These are phyloP conservation scores for Aureobasidium vineae DNA, from an alignment of 2,329 filamentous ascomycete genomes.

Conservation along the genomic window DNA sequence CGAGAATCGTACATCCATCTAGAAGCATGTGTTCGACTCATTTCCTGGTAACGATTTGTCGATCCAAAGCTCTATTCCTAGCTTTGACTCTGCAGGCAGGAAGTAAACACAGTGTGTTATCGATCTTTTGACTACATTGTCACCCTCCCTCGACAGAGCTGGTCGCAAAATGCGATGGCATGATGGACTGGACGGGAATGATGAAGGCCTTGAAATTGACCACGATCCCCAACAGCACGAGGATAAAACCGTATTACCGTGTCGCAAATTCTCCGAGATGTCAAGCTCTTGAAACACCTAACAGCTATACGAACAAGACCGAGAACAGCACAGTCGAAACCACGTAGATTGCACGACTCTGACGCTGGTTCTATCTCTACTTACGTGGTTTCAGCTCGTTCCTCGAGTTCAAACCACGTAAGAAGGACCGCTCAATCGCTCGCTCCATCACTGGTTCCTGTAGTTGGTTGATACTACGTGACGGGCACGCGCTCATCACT, in stretches of 20 bases:
- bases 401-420: conserved; percentile 10
- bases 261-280: background rate
- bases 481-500: conserved; percentile 2
- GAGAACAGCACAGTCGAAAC: conserved; percentile 6
- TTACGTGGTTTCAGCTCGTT: conserved; percentile 11
- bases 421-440: conserved; percentile 7
- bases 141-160: background rate
- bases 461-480: conserved; percentile 5
- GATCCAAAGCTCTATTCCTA: background rate
- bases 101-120: background rate
- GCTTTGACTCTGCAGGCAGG: background rate
- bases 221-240: conserved; percentile 7
- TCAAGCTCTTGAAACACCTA: background rate
- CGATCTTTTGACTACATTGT: background rate
- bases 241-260: conserved; percentile 10
- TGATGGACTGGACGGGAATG: background rate
- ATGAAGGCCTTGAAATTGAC: conserved; percentile 1
- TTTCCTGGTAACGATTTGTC: conserved; percentile 9
- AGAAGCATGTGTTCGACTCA: background rate
- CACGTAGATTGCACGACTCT: conserved; percentile 5
- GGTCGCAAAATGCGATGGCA: background rate
- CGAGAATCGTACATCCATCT: conserved; percentile 1
- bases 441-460: conserved; percentile 7
- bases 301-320: conserved; percentile 5
- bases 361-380: conserved; percentile 4